Base-by-base conservation (phyloP, 2,329 filamentous ascomycete species). In the Alternaria sp. region DNA sequence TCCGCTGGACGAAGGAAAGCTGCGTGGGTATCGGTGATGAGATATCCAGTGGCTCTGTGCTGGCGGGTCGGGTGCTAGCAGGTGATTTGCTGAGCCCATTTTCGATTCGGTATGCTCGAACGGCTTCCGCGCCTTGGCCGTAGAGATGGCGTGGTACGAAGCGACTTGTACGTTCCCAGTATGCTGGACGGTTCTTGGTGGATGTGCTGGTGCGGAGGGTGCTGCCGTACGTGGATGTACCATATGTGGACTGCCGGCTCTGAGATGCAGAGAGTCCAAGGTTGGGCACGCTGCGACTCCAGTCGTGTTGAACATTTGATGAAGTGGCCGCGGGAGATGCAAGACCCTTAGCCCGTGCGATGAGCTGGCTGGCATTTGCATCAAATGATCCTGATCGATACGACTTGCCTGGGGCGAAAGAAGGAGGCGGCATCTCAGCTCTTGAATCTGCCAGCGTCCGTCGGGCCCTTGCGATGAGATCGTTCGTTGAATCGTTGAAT, bases 121-220 rank as follows among this genome's bases (percentile, higher is more conserved):
- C 67, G 1, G 76, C 77, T 18, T 77, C 74, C 1, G 68, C 59
- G 5, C 77, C 76, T 54, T 78, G 72, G 8, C 78, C 78, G 37
- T 79, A 80, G 8, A 78, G 69, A 49, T 79, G 74, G 11, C 70
- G 66, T 8, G 77, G 77, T 2, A 80, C 77, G 25, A 80, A 80
- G n/a, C 75, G 75, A 51, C 71, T 75, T 10, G 64, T 58, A 9
- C 78, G 78, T 25, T 44, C 60, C 69, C 73, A 75, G 60, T 78
- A 80, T 20, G 77, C 75, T 11, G 77, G 73, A 8, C 66, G 67
- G 30, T 71, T 58, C 33, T 60, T 59, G 7, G 61, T 60, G 20
- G 62, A 55, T 21, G 65, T 47, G 10, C 62, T 66, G 3, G 63
- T 63, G 10, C 61, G 60, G 23, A 57, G 58, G 23, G 62, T 75